These are phyloP conservation scores for Trichoderma gamsii DNA, from an alignment of 495 filamentous ascomycete species.

Conservation along the genomic window DNA sequence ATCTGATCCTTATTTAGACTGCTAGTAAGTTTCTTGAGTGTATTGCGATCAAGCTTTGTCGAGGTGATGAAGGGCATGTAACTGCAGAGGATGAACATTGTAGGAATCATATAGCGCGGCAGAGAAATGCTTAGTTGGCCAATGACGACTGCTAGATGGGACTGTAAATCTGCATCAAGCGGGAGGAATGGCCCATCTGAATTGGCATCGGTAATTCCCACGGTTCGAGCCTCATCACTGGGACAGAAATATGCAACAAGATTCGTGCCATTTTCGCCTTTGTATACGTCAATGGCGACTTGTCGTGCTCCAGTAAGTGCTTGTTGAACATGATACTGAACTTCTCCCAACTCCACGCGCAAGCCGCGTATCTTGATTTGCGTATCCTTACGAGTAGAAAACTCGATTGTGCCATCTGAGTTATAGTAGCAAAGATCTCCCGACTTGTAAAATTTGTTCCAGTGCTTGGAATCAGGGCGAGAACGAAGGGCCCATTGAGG, in stretches of 20 bases:
- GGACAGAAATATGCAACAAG: slow-evolving; percentile 35
- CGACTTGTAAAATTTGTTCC: slow-evolving; percentile 30
- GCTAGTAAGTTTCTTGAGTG: background rate
- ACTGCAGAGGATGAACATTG: slow-evolving; percentile 18
- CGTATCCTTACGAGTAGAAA: slow-evolving; percentile 23
- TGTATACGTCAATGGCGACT: slow-evolving; percentile 19
- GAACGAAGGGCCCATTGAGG: slow-evolving; percentile 15
- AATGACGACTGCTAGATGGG: background rate
- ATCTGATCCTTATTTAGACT: background rate
- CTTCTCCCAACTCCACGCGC: slow-evolving; percentile 14
- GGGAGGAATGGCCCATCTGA: slow-evolving; percentile 22
- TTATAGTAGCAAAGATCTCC: slow-evolving; percentile 40
- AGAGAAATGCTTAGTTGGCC: slow-evolving; percentile 11
- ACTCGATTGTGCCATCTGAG: slow-evolving; percentile 40
- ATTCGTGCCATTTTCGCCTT: slow-evolving; percentile 25
- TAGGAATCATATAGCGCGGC: slow-evolving; percentile 22
- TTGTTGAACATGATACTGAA: slow-evolving; percentile 13
- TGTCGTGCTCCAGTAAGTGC: slow-evolving; percentile 6
- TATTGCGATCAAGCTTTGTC: slow-evolving; percentile 8
- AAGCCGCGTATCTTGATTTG: slow-evolving; percentile 15
- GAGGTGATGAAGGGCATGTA: slow-evolving; percentile 40
- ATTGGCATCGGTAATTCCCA: slow-evolving; percentile 20
- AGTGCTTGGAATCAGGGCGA: slow-evolving; percentile 22
- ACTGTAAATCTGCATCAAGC: slow-evolving; percentile 1
- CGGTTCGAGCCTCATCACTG: slow-evolving; percentile 23